Evolutionary conservation across 2,329 filamentous ascomycete genomes (phyloP).

Genomic region (Acrocalymma vagum): DNA sequence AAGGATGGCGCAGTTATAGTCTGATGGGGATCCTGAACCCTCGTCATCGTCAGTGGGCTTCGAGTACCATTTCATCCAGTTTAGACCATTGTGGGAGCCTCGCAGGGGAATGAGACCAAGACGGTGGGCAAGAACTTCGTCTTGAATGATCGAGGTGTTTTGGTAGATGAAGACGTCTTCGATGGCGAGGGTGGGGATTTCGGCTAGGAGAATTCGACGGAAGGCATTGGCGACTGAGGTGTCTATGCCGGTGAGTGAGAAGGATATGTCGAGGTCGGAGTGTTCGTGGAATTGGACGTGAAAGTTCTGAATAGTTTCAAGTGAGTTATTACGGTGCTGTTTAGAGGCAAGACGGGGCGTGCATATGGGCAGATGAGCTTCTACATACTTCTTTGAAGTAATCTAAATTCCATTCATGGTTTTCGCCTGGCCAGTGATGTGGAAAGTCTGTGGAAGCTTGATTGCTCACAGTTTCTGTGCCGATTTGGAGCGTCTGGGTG

Average conservation of each 20-base stretch:
- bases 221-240: conserved; percentile 96
- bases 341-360: neutral
- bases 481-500: conserved; percentile 80
- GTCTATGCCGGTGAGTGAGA: conserved; percentile 91
- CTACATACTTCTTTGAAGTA: conserved; percentile 68
- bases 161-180: conserved; percentile 93
- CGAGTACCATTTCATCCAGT: conserved; percentile 83
- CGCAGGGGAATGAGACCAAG: conserved; percentile 91
- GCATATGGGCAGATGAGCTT: neutral
- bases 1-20: conserved; percentile 89
- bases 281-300: conserved; percentile 86
- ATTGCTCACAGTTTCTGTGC: conserved; percentile 89
- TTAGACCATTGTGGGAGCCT: conserved; percentile 78
- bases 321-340: neutral
- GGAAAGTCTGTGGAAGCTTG: conserved; percentile 92
- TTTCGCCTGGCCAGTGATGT: conserved; percentile 87
- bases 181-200: conserved; percentile 93
- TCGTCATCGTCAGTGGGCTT: conserved; percentile 67
- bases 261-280: conserved; percentile 77
- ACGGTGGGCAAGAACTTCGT: conserved; percentile 92
- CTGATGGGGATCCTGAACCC: conserved; percentile 59
- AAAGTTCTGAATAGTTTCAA: conserved; percentile 62
- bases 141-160: conserved; percentile 97
- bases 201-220: conserved; percentile 92
- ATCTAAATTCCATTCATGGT: conserved; percentile 79